Evolutionary conservation across 164 flowering plant species (phyloP).

Genomic region (Houttuynia cordata): DNA sequence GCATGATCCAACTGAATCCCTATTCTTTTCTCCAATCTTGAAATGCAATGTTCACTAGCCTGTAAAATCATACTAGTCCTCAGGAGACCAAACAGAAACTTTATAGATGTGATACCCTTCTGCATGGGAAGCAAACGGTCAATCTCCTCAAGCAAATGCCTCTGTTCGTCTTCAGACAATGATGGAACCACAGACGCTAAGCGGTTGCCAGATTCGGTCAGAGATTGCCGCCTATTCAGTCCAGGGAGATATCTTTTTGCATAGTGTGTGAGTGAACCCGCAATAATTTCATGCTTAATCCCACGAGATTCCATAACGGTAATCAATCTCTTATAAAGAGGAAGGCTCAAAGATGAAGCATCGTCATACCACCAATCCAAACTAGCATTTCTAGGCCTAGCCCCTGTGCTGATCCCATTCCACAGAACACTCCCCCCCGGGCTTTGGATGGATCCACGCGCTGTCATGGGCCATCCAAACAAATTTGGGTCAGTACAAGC

Average conservation of each 20-base stretch:
- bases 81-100: conserved; percentile 70
- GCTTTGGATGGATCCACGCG: conserved; percentile 88
- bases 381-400: conserved; percentile 53
- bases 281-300: conserved; percentile 53
- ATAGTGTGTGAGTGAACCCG: conserved; percentile 73
- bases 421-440: conserved; percentile 97
- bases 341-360: conserved; percentile 50
- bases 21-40: conserved; percentile 58
- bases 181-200: conserved; percentile 30
- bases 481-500: conserved; percentile 84
- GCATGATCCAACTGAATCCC: conserved; percentile 84
- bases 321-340: conserved; percentile 61
- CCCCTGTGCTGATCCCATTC: conserved; percentile 96
- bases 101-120: conserved; percentile 74
- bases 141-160: conserved; percentile 49
- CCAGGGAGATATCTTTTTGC: conserved; percentile 78
- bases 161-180: conserved; percentile 58
- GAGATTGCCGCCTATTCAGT: conserved; percentile 62
- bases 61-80: conserved; percentile 72
- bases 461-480: conserved; percentile 98
- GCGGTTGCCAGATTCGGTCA: conserved; percentile 47
- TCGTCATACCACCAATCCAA: conserved; percentile 99
- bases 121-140: conserved; percentile 62
- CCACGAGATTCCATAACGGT: conserved; percentile 67
- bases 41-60: conserved; percentile 42